Conservation (phyloP, 805 yeast species). For the Teunomyces cretensis region DNA sequence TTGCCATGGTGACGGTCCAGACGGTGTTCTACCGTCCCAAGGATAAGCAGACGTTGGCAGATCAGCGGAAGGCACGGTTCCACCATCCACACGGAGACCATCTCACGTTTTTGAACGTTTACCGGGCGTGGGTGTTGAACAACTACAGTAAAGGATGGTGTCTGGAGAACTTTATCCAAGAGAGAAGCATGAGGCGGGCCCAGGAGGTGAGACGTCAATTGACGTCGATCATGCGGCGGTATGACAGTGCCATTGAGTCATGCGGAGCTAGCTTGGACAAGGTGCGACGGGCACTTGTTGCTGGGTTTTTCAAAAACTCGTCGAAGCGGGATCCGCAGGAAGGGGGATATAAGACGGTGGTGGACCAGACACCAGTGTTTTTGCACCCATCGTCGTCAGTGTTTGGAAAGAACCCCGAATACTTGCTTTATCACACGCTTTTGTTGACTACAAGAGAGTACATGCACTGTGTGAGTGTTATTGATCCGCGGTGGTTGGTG, state of each 20-base stretch:
- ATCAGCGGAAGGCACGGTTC: conserved; percentile 70
- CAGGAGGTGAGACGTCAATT: conserved; percentile 79
- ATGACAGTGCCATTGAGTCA: conserved; percentile 43
- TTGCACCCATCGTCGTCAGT: conserved; percentile 87
- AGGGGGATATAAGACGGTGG: conserved; percentile 54
- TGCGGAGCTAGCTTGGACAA: conserved; percentile 57
- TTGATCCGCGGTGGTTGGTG: conserved; percentile 79
- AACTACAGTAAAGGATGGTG: conserved; percentile 74
- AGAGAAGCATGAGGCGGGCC: conserved; percentile 72
- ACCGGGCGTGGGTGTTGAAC: conserved; percentile 64
- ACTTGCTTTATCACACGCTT: conserved; percentile 78
- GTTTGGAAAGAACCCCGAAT: conserved; percentile 63
- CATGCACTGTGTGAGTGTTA: conserved; percentile 84
- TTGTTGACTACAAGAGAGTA: conserved; percentile 84
- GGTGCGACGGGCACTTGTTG: conserved; percentile 60
- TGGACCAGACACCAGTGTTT: conserved; percentile 70
- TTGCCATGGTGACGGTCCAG: conserved; percentile 90
- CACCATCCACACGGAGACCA: conserved; percentile 82
- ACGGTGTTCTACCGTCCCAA: conserved; percentile 79
- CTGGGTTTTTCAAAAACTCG: conserved; percentile 68
- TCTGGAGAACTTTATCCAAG: conserved; percentile 75
- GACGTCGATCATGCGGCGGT: conserved; percentile 50
- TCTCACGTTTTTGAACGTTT: conserved; percentile 77
- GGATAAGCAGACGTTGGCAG: conserved; percentile 69
- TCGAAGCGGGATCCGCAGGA: conserved; percentile 62